phyloP scores from a whole-genome alignment of 78 protist species.

The Goniomonas avonlea region DNA sequence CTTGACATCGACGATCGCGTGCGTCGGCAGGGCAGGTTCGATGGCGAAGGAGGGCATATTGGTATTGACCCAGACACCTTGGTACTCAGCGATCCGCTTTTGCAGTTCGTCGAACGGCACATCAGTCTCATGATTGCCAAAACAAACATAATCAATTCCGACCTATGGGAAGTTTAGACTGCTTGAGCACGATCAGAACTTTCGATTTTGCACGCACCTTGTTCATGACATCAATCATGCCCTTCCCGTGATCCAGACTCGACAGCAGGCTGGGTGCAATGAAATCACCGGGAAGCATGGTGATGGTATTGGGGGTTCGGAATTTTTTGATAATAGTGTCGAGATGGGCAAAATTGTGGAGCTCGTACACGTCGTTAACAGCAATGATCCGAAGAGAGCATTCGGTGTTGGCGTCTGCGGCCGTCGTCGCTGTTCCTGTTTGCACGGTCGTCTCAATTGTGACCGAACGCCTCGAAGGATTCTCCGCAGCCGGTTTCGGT shows the following conservation, averaged over 20 bases:
- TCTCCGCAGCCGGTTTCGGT: too few relatives aligned
- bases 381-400: neutral
- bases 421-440: too few relatives aligned
- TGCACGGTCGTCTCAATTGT: too few relatives aligned
- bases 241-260: slow-evolving; percentile 26
- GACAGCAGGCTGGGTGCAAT: slow-evolving; percentile 17
- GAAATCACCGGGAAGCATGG: slow-evolving; percentile 35
- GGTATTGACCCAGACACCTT: slow-evolving; percentile 20
- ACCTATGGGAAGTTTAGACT: too few relatives aligned
- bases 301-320: neutral
- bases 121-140: slow-evolving; percentile 31
- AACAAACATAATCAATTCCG: slow-evolving; percentile 20
- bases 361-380: slow-evolving; percentile 40
- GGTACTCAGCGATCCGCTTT: slow-evolving; percentile 12
- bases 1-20: neutral
- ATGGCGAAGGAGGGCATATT: slow-evolving; percentile 12
- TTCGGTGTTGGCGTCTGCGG: neutral
- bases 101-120: slow-evolving; percentile 18
- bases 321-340: neutral
- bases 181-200: too few relatives aligned
- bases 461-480: too few relatives aligned
- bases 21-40: neutral
- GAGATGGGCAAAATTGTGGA: slow-evolving; percentile 3
- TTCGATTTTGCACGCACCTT: neutral
- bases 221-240: slow-evolving; percentile 27